A percentile compares a stretch with the other conserved stretches of the same genome.
phyloP scores from a whole-genome alignment of 2,329 filamentous ascomycete species.

The Pleoardoris graminearum region DNA sequence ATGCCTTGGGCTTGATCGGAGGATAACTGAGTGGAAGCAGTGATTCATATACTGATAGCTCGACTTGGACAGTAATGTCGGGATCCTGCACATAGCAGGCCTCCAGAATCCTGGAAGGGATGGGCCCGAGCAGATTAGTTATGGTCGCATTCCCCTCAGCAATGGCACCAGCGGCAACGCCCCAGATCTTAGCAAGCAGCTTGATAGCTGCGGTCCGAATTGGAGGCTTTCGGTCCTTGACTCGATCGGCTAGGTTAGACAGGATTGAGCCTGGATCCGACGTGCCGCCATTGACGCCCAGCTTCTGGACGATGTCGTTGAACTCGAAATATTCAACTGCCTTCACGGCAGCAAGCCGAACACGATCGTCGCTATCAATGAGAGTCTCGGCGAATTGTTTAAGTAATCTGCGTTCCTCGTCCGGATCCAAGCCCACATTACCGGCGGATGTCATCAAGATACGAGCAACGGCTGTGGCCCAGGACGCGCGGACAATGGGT shows the following conservation, averaged over 20 bases:
- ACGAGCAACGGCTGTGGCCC: conserved; percentile 80
- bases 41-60: conserved; percentile 82
- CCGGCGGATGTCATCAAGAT: conserved; percentile 92
- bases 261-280: conserved; percentile 77
- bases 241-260: conserved; percentile 79
- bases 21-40: conserved; percentile 90
- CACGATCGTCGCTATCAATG: conserved; percentile 86
- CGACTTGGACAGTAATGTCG: conserved; percentile 82
- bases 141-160: conserved; percentile 79
- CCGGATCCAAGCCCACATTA: conserved; percentile 80
- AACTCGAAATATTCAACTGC: conserved; percentile 81
- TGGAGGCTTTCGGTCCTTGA: conserved; percentile 79
- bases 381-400: conserved; percentile 77
- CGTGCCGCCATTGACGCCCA: conserved; percentile 76
- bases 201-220: conserved; percentile 88
- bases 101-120: conserved; percentile 83
- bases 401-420: conserved; percentile 78
- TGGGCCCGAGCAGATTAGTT: conserved; percentile 72
- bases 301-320: conserved; percentile 76
- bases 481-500: conserved; percentile 77
- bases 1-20: conserved; percentile 62
- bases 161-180: conserved; percentile 87
- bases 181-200: conserved; percentile 84
- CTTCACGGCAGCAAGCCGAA: conserved; percentile 85
- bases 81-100: conserved; percentile 87